A percentile compares a stretch with the other conserved stretches of the same genome.
These are phyloP conservation scores for Paulownia fortunei DNA, from an alignment of 257 asterid genomes.

Conservation along the genomic window DNA sequence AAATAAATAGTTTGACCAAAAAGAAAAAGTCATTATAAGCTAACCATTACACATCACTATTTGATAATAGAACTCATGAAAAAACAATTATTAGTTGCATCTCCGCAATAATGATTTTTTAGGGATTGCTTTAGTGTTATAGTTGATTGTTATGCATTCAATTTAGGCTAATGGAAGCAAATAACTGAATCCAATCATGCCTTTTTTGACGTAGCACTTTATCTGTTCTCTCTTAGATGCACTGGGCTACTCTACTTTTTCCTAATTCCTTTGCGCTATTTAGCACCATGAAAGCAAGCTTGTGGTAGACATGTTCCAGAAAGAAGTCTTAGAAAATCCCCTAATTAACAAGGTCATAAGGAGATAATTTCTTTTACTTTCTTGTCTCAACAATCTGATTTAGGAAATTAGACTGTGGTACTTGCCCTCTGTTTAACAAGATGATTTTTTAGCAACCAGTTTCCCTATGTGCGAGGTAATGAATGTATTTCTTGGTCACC, in stretches of 20 bases:
- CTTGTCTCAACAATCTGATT: not conserved
- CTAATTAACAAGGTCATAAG: not conserved
- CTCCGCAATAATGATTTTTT: not conserved
- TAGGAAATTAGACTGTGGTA: not conserved
- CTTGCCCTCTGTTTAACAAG: too few relatives aligned
- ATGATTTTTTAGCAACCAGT: too few relatives aligned
- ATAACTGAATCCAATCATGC: not conserved
- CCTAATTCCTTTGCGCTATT: not conserved
- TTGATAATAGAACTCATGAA: not conserved
- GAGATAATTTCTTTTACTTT: too few relatives aligned
- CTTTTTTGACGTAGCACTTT: not conserved
- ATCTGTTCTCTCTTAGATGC: not conserved
- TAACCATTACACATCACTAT: not conserved
- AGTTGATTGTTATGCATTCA: not conserved
- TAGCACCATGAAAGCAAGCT: not conserved
- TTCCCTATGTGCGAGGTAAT: not conserved
- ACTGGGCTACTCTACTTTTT: too few relatives aligned
- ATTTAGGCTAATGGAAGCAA: not conserved
- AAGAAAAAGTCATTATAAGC: not conserved
- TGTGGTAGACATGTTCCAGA: not conserved
- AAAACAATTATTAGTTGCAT: not conserved
- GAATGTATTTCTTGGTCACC: not conserved
- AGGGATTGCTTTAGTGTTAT: not conserved
- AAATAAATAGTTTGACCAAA: not conserved
- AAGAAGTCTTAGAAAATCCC: not conserved